These are phyloP conservation scores for Hirsutella thompsonii DNA, from an alignment of 2,329 filamentous ascomycete genomes.

Conservation along the genomic window DNA sequence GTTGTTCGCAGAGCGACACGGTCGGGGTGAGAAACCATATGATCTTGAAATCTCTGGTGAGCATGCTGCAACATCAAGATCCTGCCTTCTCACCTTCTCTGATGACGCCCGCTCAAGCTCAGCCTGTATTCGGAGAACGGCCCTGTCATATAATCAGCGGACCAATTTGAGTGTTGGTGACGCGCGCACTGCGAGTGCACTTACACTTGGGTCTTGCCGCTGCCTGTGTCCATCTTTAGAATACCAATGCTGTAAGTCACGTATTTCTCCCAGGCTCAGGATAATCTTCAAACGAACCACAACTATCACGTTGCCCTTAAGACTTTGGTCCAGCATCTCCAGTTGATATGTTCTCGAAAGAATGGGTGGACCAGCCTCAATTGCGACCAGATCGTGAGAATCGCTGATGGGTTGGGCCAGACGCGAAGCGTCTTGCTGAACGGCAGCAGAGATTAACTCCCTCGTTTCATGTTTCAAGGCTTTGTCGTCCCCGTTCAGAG, in stretches of 20 bases:
- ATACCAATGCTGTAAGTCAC: not conserved
- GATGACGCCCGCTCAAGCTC: constrained; percentile 43
- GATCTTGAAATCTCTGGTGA: constrained; percentile 24
- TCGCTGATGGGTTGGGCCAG: constrained; percentile 1
- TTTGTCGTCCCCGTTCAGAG: not conserved
- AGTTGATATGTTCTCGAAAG: constrained; percentile 51
- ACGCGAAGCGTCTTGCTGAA: constrained; percentile 1
- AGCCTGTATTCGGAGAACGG: constrained; percentile 51
- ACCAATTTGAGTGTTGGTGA: not conserved
- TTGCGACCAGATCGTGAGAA: constrained; percentile 10
- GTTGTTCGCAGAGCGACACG: constrained; percentile 53
- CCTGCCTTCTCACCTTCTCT: constrained; percentile 33
- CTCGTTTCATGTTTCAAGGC: constrained; percentile 4
- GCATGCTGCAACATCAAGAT: not conserved
- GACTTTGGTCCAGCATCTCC: constrained; percentile 63
- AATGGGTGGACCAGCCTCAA: constrained; percentile 11
- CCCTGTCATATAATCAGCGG: constrained; percentile 27
- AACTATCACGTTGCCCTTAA: constrained; percentile 58
- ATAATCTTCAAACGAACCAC: constrained; percentile 33
- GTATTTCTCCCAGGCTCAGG: not conserved
- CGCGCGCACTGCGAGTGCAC: constrained; percentile 9
- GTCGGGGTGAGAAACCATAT: constrained; percentile 68
- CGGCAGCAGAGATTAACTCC: constrained; percentile 8
- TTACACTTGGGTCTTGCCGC: constrained; percentile 67
- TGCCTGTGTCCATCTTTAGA: constrained; percentile 69